Percentiles rank a stretch among this genome's conserved stretches.
These are phyloP conservation scores for Saccharomycopsis olivae DNA, from an alignment of 805 yeast genomes.

Conservation along the genomic window DNA sequence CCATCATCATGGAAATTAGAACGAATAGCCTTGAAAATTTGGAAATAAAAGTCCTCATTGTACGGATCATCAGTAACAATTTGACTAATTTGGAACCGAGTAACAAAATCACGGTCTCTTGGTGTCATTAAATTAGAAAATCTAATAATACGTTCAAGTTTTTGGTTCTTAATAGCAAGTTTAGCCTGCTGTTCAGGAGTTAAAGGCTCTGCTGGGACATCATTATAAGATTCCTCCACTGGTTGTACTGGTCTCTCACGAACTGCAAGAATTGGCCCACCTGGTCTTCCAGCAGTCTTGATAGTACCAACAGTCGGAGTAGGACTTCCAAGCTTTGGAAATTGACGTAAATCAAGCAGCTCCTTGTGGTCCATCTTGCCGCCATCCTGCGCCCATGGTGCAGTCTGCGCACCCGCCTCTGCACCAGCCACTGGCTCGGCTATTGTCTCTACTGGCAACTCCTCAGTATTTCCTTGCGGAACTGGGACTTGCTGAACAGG, in stretches of 20 bases:
- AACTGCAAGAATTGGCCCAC: slow-evolving; percentile 29
- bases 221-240: background rate
- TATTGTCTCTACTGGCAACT: too few relatives aligned
- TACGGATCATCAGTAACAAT: slow-evolving; percentile 96
- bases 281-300: slow-evolving; percentile 15
- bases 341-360: slow-evolving; percentile 18
- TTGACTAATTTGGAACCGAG: slow-evolving; percentile 88
- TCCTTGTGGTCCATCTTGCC: too few relatives aligned
- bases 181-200: slow-evolving; percentile 67
- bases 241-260: too few relatives aligned
- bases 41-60: slow-evolving; percentile 93
- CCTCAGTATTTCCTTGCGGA: too few relatives aligned
- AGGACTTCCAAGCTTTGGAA: slow-evolving; percentile 18
- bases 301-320: too few relatives aligned
- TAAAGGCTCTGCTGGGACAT: slow-evolving; percentile 23
- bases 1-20: slow-evolving; percentile 41
- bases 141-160: slow-evolving; percentile 63
- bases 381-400: too few relatives aligned
- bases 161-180: slow-evolving; percentile 57
- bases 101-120: slow-evolving; percentile 90
- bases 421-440: too few relatives aligned
- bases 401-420: too few relatives aligned
- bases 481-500: slow-evolving; percentile 23
- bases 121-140: slow-evolving; percentile 95
- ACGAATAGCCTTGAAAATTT: slow-evolving; percentile 74